Base-by-base conservation (phyloP, 352 stramenopile species). In the Halophytophthora batemanensis region DNA sequence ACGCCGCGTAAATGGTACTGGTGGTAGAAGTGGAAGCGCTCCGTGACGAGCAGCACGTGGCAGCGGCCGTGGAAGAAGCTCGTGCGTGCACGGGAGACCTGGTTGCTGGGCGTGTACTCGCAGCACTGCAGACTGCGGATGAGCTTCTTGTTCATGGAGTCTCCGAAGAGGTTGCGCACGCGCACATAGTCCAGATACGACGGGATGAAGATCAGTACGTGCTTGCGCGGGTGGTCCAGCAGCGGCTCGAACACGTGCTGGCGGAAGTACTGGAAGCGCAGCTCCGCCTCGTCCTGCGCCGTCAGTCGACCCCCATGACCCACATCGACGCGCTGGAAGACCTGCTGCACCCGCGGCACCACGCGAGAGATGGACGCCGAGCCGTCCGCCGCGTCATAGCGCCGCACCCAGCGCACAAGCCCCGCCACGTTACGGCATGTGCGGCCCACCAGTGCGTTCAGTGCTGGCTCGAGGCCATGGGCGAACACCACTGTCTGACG, bases 161-260 rank as follows among this genome's bases (percentile, higher is more conserved):
- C 78, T 31, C 84, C 67, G 56, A 93, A 93, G 19, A 93, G 39
- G 56, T 93, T 93, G 42, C 82, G 82, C n/a, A 93, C 69, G 21
- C 82, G 82, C n/a, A 93, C 82, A 55, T 89, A 93, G 63, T 93
- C 82, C 42, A 90, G 86, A 50, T 93, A 93, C 2, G 82, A 93
- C 25, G 82, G 82, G 41, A 93, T 73, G 50, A 93, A 86, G 34
- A 93, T 78, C 36, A 93, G 61, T 48, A 88, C 81, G 45, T 86
- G 77, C 42, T 86, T 86, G 14, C 72, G 66, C 19, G 82, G 77
- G 36, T 74, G 67, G 46, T 86, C 77, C 28, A 93, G 56, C 28
- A 93, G 65, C 33, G 79, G 78, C 25, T 84, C 67, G 25, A 93
- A 85, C 31, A 92, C 72, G 53, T 92, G 77, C 49, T 85, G 85